These are phyloP conservation scores for Ceratocystis destructans DNA, from an alignment of 2,329 filamentous ascomycete genomes.

Conservation along the genomic window DNA sequence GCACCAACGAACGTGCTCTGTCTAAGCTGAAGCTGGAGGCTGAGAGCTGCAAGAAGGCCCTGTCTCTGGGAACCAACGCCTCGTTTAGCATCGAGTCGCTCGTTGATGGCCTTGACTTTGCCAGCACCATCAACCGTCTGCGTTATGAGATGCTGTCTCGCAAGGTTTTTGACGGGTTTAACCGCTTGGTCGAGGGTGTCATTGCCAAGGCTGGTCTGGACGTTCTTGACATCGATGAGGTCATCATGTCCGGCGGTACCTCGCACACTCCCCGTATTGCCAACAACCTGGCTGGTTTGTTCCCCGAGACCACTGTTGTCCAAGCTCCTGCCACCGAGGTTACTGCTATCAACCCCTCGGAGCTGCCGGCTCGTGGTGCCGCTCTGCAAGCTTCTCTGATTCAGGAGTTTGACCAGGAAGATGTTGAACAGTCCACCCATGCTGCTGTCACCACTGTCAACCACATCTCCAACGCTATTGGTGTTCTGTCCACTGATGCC, in stretches of 20 bases:
- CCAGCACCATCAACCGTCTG: slow-evolving; percentile 79
- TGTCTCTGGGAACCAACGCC: slow-evolving; percentile 77
- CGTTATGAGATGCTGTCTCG: slow-evolving; percentile 80
- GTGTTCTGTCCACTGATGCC: slow-evolving; percentile 54
- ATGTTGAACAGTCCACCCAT: slow-evolving; percentile 93
- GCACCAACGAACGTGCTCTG: slow-evolving; percentile 63
- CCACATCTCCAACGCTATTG: slow-evolving; percentile 78
- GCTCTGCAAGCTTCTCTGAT: slow-evolving; percentile 91
- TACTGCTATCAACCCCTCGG: slow-evolving; percentile 80
- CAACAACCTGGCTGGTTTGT: slow-evolving; percentile 61
- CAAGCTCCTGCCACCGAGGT: slow-evolving; percentile 69
- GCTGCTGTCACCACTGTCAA: slow-evolving; percentile 87
- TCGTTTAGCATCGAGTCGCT: slow-evolving; percentile 88
- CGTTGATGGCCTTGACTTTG: slow-evolving; percentile 79
- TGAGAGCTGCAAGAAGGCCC: slow-evolving; percentile 80
- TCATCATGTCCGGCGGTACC: slow-evolving; percentile 83
- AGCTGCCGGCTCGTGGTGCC: slow-evolving; percentile 76
- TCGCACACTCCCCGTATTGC: slow-evolving; percentile 92
- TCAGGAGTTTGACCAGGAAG: slow-evolving; percentile 82
- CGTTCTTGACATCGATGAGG: slow-evolving; percentile 83
- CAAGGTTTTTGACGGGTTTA: slow-evolving; percentile 82
- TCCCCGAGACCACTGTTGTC: slow-evolving; percentile 65
- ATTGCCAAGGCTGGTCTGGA: slow-evolving; percentile 89
- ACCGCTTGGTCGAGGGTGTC: slow-evolving; percentile 66
- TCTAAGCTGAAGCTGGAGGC: slow-evolving; percentile 89